Evolutionary conservation across 345 rosid species (phyloP), one percentile per base, ranked within the genome.

Genomic region (Eucalyptus cloeziana): DNA sequence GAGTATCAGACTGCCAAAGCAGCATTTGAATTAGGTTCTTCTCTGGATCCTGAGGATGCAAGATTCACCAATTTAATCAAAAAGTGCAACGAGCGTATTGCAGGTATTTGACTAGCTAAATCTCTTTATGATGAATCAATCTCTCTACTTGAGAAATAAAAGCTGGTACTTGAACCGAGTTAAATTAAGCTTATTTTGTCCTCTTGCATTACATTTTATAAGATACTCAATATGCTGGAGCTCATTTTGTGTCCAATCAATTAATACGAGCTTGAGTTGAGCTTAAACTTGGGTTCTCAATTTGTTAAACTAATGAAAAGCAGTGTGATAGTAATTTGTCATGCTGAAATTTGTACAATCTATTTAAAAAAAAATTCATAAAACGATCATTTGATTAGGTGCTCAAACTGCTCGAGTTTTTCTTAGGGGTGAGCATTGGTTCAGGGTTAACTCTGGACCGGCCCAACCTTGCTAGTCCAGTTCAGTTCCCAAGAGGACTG

Each of bases 1-100:
- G 99, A 98, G 81, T 97, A 94, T 94, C 86, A 92, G 49, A 96
- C 97, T 25, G 99, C 99, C 13, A 96, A 97, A 94, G 95, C 93
- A 64, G 98, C 99, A 14, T 90, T 96, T 83, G 97, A 96, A 93
- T 87, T 86, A 30, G 99, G 99, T 37, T 94, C 95, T 56, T 88
- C 95, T 86, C 88, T 94, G 17, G 94, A 94, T 10, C 96, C 96
- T 1, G 94, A 60, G 89, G 95, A 98, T 7, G 60, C 90, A 3
- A 96, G 96, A 92, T 97, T 98, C 87, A 89, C 91, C 79, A 94
- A 94, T 89, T 91, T 96, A 91, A 96, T 97, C 87, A 93, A 94
- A 91, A 96, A 95, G 91, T 98, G 99, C 12, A 90, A 95, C 45
- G 90, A 94, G 85, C 88, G 44, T 76, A 95, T 96, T 87, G 90